Percentiles rank a stretch among this genome's conserved stretches.
Evolutionary conservation across 2,329 filamentous ascomycete species (phyloP).

Genomic region (Monosporascus sp.): DNA sequence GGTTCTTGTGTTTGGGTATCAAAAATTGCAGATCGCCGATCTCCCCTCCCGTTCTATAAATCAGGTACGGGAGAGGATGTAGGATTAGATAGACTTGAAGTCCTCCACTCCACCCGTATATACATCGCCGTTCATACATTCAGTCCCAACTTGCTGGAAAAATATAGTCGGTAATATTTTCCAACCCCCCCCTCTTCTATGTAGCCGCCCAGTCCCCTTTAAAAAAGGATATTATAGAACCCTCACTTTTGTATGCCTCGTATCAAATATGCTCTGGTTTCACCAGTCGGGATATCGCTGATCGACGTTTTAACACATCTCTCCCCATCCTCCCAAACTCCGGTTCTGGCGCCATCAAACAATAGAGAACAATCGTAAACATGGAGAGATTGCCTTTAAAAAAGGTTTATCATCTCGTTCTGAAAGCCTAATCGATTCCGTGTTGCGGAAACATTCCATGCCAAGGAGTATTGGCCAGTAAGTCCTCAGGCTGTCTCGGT

Average conservation of each 20-base stretch:
- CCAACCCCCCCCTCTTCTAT: not conserved
- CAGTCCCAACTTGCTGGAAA: not conserved
- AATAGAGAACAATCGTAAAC: slow-evolving; percentile 8
- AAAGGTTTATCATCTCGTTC: slow-evolving; percentile 23
- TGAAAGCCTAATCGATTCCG: slow-evolving; percentile 19
- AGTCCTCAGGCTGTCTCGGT: slow-evolving; percentile 41
- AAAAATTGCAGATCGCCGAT: not conserved
- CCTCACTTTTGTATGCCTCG: not conserved
- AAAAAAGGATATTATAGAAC: not conserved
- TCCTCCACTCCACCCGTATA: not conserved
- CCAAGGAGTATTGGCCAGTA: slow-evolving; percentile 37
- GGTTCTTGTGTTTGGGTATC: not conserved
- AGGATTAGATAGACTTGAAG: not conserved
- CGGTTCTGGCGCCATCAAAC: slow-evolving; percentile 8
- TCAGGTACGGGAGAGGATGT: not conserved
- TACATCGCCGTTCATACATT: not conserved
- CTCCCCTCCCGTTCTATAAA: not conserved
- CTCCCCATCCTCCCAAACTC: not conserved
- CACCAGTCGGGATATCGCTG: not conserved
- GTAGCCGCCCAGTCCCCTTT: not conserved
- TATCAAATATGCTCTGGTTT: not conserved
- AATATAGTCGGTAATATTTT: not conserved
- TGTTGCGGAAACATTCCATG: slow-evolving; percentile 25
- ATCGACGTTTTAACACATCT: not conserved
- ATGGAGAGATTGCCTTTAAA: slow-evolving; percentile 14